These are phyloP conservation scores for Diaporthe vaccinii DNA, from an alignment of 2,329 filamentous ascomycete genomes.

Conservation along the genomic window DNA sequence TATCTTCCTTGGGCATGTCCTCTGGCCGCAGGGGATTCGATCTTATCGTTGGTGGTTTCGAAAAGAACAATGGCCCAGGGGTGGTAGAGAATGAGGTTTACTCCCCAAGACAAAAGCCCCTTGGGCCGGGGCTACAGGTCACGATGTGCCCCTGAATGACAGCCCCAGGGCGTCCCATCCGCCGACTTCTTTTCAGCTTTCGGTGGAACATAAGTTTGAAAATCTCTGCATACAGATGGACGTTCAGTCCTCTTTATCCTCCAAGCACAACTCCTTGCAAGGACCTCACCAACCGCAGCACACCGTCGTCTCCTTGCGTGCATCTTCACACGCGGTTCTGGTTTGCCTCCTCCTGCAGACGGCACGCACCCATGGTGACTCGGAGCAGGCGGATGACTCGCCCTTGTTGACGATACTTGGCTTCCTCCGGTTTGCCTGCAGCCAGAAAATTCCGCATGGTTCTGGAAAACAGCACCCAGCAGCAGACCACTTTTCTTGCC, in stretches of 20 bases:
- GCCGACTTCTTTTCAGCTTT: neutral
- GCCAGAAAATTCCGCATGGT: neutral
- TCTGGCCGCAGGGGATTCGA: neutral
- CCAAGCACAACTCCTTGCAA: neutral
- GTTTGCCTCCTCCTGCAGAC: neutral
- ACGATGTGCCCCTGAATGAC: neutral
- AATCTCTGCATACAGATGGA: neutral
- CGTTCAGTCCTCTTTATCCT: neutral
- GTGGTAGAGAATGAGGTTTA: neutral
- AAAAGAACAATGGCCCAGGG: neutral
- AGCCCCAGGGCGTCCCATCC: neutral
- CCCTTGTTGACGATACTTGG: neutral
- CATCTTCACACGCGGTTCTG: neutral
- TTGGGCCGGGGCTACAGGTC: neutral
- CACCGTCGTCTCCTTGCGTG: neutral
- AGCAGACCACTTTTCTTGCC: neutral
- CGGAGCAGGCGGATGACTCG: neutral
- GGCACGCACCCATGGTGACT: neutral
- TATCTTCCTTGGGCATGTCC: neutral
- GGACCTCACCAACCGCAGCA: neutral
- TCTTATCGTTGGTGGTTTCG: neutral
- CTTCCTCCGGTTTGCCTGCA: neutral
- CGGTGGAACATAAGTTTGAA: neutral
- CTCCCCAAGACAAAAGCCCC: neutral
- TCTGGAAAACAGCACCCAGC: no score